Conservation (phyloP, 169 alveolate species). For the Plasmodium reichenowi region DNA sequence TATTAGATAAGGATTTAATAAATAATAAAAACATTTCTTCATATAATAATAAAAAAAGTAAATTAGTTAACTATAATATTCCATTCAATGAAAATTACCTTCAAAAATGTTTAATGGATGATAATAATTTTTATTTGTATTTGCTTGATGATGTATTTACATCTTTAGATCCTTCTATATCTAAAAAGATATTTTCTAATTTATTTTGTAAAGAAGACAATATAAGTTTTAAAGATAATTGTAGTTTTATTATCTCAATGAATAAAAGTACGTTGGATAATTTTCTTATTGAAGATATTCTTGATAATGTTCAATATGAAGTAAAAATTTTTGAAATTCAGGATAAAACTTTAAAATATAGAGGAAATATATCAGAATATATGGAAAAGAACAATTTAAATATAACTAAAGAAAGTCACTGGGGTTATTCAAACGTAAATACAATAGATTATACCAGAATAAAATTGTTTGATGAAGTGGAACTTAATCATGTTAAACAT, state of each 20-base stretch:
- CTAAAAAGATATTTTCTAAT: slow-evolving; percentile 80
- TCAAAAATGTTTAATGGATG: slow-evolving; percentile 8
- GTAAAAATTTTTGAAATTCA: slow-evolving; percentile 43
- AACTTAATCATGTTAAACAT: not conserved
- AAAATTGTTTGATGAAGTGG: slow-evolving; percentile 10
- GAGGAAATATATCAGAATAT: slow-evolving; percentile 29
- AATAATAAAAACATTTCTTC: not conserved
- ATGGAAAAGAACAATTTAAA: slow-evolving; percentile 29
- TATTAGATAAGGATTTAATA: not conserved
- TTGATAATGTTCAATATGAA: slow-evolving; percentile 36
- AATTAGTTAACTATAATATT: not conserved
- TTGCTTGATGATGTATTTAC: slow-evolving; percentile 82
- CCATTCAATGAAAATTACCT: slow-evolving; percentile 7
- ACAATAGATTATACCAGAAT: slow-evolving; percentile 18
- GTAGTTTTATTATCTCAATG: slow-evolving; percentile 52
- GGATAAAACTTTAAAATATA: slow-evolving; percentile 13
- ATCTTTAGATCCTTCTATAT: slow-evolving; percentile 82
- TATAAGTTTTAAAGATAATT: slow-evolving; percentile 39
- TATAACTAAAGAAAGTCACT: slow-evolving; percentile 19
- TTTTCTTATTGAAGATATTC: slow-evolving; percentile 29
- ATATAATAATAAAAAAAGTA: not conserved
- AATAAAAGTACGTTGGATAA: slow-evolving; percentile 32
- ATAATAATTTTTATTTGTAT: slow-evolving; percentile 55
- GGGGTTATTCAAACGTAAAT: slow-evolving; percentile 12
- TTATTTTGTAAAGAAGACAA: slow-evolving; percentile 76